Conservation (phyloP, 2,329 filamentous ascomycete genomes). For the Aspergillus pseudotamarii region DNA sequence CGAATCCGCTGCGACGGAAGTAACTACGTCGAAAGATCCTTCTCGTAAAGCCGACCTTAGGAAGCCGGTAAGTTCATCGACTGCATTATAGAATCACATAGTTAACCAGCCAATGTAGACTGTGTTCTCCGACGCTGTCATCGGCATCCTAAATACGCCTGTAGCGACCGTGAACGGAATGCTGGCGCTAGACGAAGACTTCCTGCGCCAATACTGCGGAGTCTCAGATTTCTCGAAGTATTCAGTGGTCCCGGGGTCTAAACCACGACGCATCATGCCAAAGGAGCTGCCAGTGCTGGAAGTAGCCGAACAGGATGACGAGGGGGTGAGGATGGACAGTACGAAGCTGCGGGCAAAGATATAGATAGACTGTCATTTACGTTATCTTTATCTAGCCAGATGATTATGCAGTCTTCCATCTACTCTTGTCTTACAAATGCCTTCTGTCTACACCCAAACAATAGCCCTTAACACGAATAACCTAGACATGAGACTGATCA, state of each 20-base stretch:
- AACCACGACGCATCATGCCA: constrained; percentile 79
- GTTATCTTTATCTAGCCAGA: background rate
- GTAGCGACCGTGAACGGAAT: constrained; percentile 67
- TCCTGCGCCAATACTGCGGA: constrained; percentile 65
- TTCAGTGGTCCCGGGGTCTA: constrained; percentile 64
- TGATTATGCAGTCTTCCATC: background rate
- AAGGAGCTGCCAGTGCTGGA: constrained; percentile 66
- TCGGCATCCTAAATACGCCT: constrained; percentile 69
- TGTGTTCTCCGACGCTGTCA: constrained; percentile 78
- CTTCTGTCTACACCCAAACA: too few species aligned
- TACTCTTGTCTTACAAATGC: background rate
- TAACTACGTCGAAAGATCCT: constrained; percentile 48
- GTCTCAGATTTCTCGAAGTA: constrained; percentile 75
- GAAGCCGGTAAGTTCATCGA: constrained; percentile 52
- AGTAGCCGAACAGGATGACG: constrained; percentile 78
- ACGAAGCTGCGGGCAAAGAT: constrained; percentile 39
- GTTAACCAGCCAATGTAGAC: constrained; percentile 39
- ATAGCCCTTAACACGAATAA: too few species aligned
- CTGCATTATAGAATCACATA: background rate
- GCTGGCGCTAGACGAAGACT: constrained; percentile 78
- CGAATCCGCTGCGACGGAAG: constrained; percentile 72
- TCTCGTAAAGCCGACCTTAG: constrained; percentile 61
- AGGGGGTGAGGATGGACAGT: constrained; percentile 73
- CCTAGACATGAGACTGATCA: too few species aligned
- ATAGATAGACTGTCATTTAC: constrained; percentile 5